Conservation (phyloP, 164 flowering plant species). For the Protea cynaroides region DNA sequence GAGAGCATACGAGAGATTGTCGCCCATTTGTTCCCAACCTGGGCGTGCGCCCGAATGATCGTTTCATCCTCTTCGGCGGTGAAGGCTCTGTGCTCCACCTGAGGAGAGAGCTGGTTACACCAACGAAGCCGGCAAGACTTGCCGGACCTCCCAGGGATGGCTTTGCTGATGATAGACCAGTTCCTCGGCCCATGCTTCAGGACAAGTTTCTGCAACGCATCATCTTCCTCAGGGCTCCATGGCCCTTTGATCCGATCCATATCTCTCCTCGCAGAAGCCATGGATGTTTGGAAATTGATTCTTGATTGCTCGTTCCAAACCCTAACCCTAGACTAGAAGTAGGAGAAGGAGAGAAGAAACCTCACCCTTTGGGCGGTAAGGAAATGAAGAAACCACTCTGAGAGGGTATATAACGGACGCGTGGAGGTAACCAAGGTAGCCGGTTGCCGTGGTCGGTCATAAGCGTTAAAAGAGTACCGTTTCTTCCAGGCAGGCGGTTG, state of each 20-base stretch:
- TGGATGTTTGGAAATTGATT: background rate
- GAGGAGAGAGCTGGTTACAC: conserved; percentile 92
- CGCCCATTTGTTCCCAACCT: conserved; percentile 89
- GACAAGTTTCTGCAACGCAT: conserved; percentile 49
- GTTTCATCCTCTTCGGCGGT: conserved; percentile 71
- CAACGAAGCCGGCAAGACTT: conserved; percentile 89
- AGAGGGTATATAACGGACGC: conserved; percentile 6
- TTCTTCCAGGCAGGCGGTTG: conserved; percentile 38
- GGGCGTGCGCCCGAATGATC: conserved; percentile 66
- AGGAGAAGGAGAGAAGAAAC: background rate
- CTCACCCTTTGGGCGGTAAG: background rate
- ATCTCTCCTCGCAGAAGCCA: conserved; percentile 38
- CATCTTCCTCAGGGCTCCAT: conserved; percentile 94
- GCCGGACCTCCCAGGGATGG: conserved; percentile 88
- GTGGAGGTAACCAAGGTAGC: conserved; percentile 25
- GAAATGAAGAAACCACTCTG: background rate
- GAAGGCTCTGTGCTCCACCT: conserved; percentile 76
- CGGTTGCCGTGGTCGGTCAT: conserved; percentile 10
- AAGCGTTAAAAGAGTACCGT: conserved; percentile 36
- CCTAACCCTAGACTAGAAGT: background rate
- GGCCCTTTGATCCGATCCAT: conserved; percentile 88
- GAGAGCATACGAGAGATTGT: conserved; percentile 69
- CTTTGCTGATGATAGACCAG: conserved; percentile 81
- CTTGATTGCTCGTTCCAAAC: background rate
- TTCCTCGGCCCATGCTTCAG: conserved; percentile 71